phyloP scores from a whole-genome alignment of 345 rosid species.

The Bruguiera parviflora region DNA sequence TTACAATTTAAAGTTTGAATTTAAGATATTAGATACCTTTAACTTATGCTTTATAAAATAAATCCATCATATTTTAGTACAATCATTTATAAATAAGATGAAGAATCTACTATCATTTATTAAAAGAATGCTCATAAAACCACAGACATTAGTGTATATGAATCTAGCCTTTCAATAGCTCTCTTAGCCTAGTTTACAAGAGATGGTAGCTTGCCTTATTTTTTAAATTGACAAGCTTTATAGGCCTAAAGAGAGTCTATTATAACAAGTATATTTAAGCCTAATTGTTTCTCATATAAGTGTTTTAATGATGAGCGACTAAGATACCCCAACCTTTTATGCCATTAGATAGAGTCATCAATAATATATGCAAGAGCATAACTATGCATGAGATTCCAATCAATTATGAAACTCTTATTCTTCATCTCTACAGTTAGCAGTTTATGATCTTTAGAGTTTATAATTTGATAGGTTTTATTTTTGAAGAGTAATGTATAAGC shows the following conservation, averaged over 20 bases:
- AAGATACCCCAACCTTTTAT: constrained; percentile 10
- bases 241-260: background rate
- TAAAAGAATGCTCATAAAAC: background rate
- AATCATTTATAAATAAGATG: background rate
- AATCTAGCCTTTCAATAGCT: background rate
- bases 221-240: background rate
- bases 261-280: background rate
- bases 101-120: background rate
- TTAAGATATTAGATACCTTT: background rate
- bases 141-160: background rate
- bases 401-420: background rate
- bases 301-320: background rate
- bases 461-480: background rate
- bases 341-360: background rate
- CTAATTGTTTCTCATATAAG: background rate
- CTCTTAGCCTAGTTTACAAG: too few relatives aligned
- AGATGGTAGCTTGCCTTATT: background rate
- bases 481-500: background rate
- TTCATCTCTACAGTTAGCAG: background rate
- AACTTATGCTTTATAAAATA: background rate
- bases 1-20: too few relatives aligned
- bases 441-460: background rate
- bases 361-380: background rate
- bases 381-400: background rate
- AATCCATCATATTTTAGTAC: background rate